Base-by-base conservation (phyloP, 108 stramenopile species). In the Cyclotella kingstonii region DNA sequence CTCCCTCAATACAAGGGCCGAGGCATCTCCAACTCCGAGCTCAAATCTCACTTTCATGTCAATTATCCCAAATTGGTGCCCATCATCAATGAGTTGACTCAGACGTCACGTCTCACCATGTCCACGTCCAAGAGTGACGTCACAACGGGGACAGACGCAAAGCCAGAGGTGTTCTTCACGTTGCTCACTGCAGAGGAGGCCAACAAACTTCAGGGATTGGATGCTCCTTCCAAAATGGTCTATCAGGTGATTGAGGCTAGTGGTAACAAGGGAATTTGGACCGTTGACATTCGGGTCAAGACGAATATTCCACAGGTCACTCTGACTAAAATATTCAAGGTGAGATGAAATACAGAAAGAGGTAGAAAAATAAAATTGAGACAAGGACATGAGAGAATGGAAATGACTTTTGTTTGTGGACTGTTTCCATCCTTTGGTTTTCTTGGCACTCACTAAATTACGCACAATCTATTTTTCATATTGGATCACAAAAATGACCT, bases 231-330 rank as follows among this genome's bases (percentile, higher is more conserved):
- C 26, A 77, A 81, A 27, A 67, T 93, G 79, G 96, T 97, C 0
- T 94, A 95, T 63, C 96, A 97, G 73, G 85, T 91, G 22, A 91
- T 97, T 74, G 91, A 95, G 62, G 79, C 82, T 54, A 68, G 91
- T 4, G 94, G 89, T 1, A 91, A 95, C 60, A 94, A 85, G 81
- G 98, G 98, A 15, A 96, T 97, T 60, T 99, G 96, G 96, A 97
- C 94, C 28, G 91, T 94, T 35, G 97, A 99, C 60, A 88, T 99
- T 63, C 83, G 91, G 57, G 64, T 78, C 15, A 77, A 86, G 42
- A 93, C 98, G 27, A 90, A 85, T 55, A 85, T 97, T 15, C 91
- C 87, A 57, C 94, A 94, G 69, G 86, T 84, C 43, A 83, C 92
- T 29, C 67, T 99, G 14, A 97, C 84, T 12, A 96, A 97, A 61